Evolutionary conservation across 1,284 basidiomycete genomes (phyloP).

Genomic region (Cryptococcus sp.): DNA sequence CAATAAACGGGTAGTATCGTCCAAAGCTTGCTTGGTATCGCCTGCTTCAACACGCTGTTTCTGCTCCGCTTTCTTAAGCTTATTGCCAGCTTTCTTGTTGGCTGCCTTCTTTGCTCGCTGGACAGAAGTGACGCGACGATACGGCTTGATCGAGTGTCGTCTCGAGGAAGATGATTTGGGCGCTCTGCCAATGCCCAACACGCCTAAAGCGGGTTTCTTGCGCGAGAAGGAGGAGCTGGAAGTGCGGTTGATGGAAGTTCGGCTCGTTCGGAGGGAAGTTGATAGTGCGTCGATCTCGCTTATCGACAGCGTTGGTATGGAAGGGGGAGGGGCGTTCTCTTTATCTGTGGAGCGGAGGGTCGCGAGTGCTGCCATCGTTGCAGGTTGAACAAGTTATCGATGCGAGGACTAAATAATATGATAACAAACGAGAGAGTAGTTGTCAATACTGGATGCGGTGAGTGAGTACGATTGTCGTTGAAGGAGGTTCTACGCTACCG

Average conservation of each 20-base stretch:
- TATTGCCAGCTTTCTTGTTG: neutral
- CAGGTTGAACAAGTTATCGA: too few relatives aligned
- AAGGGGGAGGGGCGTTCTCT: constrained; percentile 20
- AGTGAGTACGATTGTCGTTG: too few relatives aligned
- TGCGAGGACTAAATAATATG: too few relatives aligned
- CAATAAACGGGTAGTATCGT: too few relatives aligned
- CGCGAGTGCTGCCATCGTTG: neutral
- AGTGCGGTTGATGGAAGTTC: constrained; percentile 13
- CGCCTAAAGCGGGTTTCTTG: constrained; percentile 6
- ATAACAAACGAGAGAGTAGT: too few relatives aligned
- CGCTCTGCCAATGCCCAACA: constrained; percentile 27
- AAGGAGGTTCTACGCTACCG: too few relatives aligned
- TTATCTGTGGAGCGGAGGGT: constrained; percentile 26
- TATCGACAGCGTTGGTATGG: constrained; percentile 5
- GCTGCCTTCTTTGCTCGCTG: constrained; percentile 24
- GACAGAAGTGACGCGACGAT: constrained; percentile 17
- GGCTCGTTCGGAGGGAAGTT: constrained; percentile 6
- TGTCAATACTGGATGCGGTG: too few relatives aligned
- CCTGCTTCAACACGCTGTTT: neutral
- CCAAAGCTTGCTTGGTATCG: too few relatives aligned
- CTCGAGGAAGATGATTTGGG: constrained; percentile 17
- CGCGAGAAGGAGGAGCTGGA: constrained; percentile 1
- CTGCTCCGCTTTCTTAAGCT: neutral
- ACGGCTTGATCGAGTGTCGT: constrained; percentile 21
- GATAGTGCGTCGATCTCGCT: constrained; percentile 20